Evolutionary conservation across 2,329 filamentous ascomycete genomes (phyloP).

Genomic region (Aspergillus sp.): DNA sequence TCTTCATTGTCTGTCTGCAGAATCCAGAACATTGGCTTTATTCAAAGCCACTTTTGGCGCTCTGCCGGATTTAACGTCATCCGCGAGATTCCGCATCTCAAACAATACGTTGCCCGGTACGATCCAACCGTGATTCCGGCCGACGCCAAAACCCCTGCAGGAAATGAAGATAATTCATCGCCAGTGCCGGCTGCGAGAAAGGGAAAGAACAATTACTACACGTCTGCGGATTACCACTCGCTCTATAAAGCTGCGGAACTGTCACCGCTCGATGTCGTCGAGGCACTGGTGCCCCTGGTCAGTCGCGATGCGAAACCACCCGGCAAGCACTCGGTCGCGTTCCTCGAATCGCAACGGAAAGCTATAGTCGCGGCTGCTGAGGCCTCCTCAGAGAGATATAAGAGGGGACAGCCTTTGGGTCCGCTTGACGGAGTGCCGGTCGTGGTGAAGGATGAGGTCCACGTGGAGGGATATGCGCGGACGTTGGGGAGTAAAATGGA

Average conservation of each 20-base stretch:
- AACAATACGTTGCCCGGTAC: conserved; percentile 46
- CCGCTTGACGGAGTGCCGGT: conserved; percentile 75
- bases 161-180: conserved; percentile 17
- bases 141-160: conserved; percentile 5
- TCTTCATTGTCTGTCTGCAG: conserved; percentile 22
- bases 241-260: conserved; percentile 61
- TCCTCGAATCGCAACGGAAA: conserved; percentile 59
- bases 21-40: conserved; percentile 50
- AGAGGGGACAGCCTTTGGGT: conserved; percentile 55
- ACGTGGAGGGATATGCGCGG: conserved; percentile 61
- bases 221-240: conserved; percentile 66
- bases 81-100: conserved; percentile 47
- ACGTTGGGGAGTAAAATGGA: conserved; percentile 58
- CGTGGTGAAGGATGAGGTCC: conserved; percentile 73
- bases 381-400: conserved; percentile 65
- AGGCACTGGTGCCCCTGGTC: conserved; percentile 64
- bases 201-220: conserved; percentile 49
- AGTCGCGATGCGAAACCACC: conserved; percentile 47
- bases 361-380: conserved; percentile 59
- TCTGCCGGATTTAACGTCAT: conserved; percentile 60
- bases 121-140: conserved; percentile 51
- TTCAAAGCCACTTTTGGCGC: conserved; percentile 60
- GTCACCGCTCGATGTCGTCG: conserved; percentile 64
- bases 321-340: conserved; percentile 61
- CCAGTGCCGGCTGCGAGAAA: conserved; percentile 23